These are phyloP conservation scores for Phanerochaete sordida DNA, from an alignment of 768 basidiomycete genomes.

Conservation along the genomic window DNA sequence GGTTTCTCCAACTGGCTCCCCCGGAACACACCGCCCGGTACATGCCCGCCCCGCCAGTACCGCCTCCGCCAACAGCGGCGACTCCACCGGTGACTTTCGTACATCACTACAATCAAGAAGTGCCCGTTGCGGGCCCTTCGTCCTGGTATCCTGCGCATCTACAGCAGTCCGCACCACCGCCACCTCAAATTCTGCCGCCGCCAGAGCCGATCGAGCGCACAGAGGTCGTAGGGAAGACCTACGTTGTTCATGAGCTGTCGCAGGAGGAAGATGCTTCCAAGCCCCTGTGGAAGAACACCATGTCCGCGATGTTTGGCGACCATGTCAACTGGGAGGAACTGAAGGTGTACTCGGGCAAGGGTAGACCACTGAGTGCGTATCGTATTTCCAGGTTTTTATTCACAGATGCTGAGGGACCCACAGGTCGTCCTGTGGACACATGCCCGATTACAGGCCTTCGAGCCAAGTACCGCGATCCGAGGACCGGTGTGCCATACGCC, in stretches of 20 bases:
- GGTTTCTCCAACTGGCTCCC: neutral
- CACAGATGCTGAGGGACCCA: no score
- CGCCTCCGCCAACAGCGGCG: neutral
- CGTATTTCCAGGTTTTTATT: no score
- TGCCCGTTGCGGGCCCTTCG: neutral
- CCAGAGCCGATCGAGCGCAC: conserved; percentile 28
- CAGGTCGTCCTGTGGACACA: conserved; percentile 60
- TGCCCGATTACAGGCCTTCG: conserved; percentile 79
- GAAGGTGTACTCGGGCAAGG: conserved; percentile 59
- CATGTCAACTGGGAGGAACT: conserved; percentile 79
- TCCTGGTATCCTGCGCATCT: neutral
- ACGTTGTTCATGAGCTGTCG: conserved; percentile 62
- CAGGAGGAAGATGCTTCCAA: conserved; percentile 44
- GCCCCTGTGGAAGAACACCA: conserved; percentile 67
- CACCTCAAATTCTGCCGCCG: conserved; percentile 26
- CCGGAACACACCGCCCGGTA: neutral
- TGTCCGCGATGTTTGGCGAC: conserved; percentile 81
- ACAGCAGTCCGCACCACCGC: neutral
- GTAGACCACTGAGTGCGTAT: conserved; percentile 57
- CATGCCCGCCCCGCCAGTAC: neutral
- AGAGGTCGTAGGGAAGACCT: conserved; percentile 62
- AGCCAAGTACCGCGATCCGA: conserved; percentile 79
- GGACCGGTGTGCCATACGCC: conserved; percentile 77
- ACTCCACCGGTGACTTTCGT: conserved; percentile 1
- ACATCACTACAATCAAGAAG: neutral